Percentiles rank a stretch among this genome's conserved stretches.
These are phyloP conservation scores for Monosporascus ibericus DNA, from an alignment of 2,329 filamentous ascomycete genomes.

Conservation along the genomic window DNA sequence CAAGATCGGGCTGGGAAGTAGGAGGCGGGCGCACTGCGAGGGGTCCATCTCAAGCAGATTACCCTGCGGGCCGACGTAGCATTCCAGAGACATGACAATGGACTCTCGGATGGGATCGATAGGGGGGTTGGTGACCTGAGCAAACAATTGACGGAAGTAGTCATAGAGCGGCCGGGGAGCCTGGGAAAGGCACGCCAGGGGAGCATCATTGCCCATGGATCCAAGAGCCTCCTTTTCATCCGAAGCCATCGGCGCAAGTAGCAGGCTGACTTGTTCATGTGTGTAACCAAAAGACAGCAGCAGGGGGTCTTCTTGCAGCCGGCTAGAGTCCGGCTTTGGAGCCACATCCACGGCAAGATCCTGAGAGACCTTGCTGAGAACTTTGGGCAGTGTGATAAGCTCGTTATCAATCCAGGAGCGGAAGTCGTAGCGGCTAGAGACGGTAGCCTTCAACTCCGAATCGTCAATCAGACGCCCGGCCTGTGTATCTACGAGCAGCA, in stretches of 20 bases:
- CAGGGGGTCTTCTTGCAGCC: conserved; percentile 77
- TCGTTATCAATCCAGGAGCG: conserved; percentile 80
- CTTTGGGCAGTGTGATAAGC: conserved; percentile 72
- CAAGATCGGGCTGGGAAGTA: conserved; percentile 82
- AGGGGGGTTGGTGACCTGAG: conserved; percentile 94
- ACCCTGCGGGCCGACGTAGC: conserved; percentile 92
- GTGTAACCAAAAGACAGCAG: conserved; percentile 89
- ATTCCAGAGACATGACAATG: conserved; percentile 96
- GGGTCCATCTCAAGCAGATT: conserved; percentile 92
- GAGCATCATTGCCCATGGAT: conserved; percentile 97
- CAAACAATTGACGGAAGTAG: conserved; percentile 97
- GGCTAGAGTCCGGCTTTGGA: conserved; percentile 59
- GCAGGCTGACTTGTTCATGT: conserved; percentile 86
- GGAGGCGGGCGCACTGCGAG: conserved; percentile 78
- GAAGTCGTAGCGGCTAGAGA: conserved; percentile 84
- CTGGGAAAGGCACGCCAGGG: conserved; percentile 83
- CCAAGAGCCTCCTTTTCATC: conserved; percentile 96
- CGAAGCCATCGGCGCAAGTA: conserved; percentile 91
- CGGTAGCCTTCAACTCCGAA: conserved; percentile 80
- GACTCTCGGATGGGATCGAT: conserved; percentile 97
- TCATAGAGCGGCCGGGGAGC: conserved; percentile 86
- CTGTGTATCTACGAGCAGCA: conserved; percentile 91
- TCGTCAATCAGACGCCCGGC: conserved; percentile 90
- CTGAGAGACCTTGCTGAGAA: conserved; percentile 58
- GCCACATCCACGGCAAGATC: conserved; percentile 55